These are phyloP conservation scores for Solanum hybrid DNA, from an alignment of 305 asterid genomes.

Conservation along the genomic window DNA sequence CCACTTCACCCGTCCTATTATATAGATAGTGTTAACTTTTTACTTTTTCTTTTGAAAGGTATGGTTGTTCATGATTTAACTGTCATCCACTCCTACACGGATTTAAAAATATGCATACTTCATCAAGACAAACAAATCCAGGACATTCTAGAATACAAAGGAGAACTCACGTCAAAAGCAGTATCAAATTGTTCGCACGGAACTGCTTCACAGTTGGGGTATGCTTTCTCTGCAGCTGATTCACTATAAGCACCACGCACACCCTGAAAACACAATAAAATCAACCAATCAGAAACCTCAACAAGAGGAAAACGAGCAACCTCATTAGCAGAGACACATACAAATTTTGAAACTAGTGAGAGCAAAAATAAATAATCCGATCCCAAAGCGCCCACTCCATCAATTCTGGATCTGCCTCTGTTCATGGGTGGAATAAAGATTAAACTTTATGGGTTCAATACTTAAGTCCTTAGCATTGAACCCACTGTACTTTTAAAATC, in stretches of 20 bases:
- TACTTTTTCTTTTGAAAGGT: background rate
- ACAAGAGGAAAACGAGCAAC: background rate
- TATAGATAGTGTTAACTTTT: background rate
- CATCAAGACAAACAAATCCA: background rate
- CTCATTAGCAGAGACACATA: background rate
- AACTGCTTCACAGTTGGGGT: constrained; percentile 94
- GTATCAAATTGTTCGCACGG: constrained; percentile 96
- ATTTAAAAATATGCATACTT: background rate
- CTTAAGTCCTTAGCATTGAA: background rate
- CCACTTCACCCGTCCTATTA: background rate
- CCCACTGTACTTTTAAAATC: background rate
- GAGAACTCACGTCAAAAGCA: constrained; percentile 66
- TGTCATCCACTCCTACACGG: background rate
- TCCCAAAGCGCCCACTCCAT: background rate
- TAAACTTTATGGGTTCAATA: background rate
- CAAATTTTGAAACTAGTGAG: background rate
- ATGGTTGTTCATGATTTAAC: background rate
- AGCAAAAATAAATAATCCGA: background rate
- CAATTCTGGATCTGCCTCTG: background rate
- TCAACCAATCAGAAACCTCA: background rate
- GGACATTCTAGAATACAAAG: background rate
- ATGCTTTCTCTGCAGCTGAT: constrained; percentile 96
- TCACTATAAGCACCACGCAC: constrained; percentile 92
- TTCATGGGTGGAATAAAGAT: background rate
- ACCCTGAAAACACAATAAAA: constrained; percentile 35